Evolutionary conservation across 306 rosid genomes (phyloP), one percentile per base, ranked within the genome.

Genomic region (Phaseolus lunatus): DNA sequence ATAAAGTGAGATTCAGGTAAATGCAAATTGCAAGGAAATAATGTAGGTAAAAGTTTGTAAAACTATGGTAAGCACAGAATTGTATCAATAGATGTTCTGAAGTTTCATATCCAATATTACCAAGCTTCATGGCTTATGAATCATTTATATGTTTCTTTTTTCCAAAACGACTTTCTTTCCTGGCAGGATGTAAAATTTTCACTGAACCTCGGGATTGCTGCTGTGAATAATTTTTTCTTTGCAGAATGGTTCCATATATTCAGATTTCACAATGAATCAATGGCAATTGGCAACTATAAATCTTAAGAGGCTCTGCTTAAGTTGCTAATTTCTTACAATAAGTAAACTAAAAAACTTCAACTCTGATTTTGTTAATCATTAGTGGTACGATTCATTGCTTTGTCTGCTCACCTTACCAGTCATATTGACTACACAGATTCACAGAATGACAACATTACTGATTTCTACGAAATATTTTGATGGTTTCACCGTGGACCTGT

Each of bases 341-440:
- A 52, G 52, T 20, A 50, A 65, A 37, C 24, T 37, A 64, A 41
- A 66, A 23, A 49, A 35, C n/a, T 24, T 80, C 3, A 3, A 63
- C 27, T 44, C 50, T 24, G 19, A 49, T 52, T 50, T 52, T 52
- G 48, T 52, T 80, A 72, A 54, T 65, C 64, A 37, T 37, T 50
- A 41, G 11, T 50, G 39, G 56, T 26, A 37, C 19, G 65, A 79
- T 50, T 35, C 33, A 50, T 70, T 82, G 72, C 31, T 82, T 63
- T 73, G 43, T 72, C 79, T 45, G 27, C 62, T 76, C 26, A 16
- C 41, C 41, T 22, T 56, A 67, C 57, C 26, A 82, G 39, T 78
- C 52, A 53, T 71, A 65, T 68, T 15, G 44, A 47, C 44, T 52
- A 78, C 48, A 22, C 24, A 71, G 54, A 79, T 39, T 39, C 45